These are phyloP conservation scores for Digitaria exilis DNA, from an alignment of 202 grass and related monocot species.

Conservation along the genomic window DNA sequence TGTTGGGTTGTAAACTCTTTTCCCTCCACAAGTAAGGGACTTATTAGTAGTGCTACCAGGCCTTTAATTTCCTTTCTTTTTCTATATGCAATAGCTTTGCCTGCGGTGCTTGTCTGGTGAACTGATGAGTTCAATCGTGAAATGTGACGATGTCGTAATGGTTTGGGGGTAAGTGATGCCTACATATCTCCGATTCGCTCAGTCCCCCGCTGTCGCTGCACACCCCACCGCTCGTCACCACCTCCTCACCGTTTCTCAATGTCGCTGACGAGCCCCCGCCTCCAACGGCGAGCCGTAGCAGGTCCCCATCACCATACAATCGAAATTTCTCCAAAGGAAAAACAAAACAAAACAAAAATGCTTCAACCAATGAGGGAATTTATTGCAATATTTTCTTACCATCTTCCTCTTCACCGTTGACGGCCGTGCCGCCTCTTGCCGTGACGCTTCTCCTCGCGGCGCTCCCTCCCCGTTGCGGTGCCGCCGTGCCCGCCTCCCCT, in stretches of 20 bases:
- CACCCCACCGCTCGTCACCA: too few species aligned
- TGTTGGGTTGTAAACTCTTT: too few species aligned
- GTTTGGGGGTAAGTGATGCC: too few species aligned
- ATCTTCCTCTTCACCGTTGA: not conserved
- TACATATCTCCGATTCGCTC: too few species aligned
- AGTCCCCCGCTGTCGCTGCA: too few species aligned
- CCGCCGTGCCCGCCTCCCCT: not conserved
- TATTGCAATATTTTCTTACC: not conserved
- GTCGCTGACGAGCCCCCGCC: too few species aligned
- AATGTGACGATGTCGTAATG: too few species aligned
- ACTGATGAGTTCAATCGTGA: not conserved
- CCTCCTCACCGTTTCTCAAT: too few species aligned
- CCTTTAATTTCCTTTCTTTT: not conserved
- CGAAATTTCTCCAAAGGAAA: not conserved
- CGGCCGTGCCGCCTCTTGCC: not conserved
- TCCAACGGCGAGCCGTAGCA: too few species aligned
- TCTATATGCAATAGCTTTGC: not conserved
- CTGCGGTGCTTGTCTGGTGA: not conserved
- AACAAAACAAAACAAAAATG: not conserved
- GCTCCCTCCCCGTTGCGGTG: not conserved
- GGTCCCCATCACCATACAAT: not conserved
- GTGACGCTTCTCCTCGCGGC: not conserved
- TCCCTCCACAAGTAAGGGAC: not conserved
- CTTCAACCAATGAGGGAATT: not conserved
- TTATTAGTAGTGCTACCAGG: not conserved